Percentiles rank a stretch among this genome's conserved stretches.
phyloP scores from a whole-genome alignment of 2,329 filamentous ascomycete species.

The Phyllosticta citrichinensis region DNA sequence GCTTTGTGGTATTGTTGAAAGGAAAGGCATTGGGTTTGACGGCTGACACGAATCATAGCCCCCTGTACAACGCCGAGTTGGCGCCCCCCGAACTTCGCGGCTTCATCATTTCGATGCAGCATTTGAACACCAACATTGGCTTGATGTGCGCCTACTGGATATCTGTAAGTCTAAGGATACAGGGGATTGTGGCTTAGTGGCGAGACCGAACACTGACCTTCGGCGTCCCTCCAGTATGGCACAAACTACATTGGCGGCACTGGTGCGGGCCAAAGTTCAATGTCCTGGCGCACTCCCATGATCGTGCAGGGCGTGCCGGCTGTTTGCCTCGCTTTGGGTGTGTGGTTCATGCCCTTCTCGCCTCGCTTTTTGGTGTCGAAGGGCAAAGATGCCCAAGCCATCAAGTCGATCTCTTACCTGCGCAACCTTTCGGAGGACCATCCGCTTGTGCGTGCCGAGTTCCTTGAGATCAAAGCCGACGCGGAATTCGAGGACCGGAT shows the following conservation, averaged over 20 bases:
- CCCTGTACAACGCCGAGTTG: conserved; percentile 37
- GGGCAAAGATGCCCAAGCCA: conserved; percentile 21
- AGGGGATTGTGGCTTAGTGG: not conserved
- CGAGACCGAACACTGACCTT: not conserved
- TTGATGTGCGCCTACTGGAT: conserved; percentile 26
- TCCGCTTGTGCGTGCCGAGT: conserved; percentile 13
- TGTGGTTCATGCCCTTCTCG: conserved; percentile 24
- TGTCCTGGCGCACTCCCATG: conserved; percentile 39
- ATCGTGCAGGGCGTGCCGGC: conserved; percentile 34
- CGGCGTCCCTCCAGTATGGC: conserved; percentile 21
- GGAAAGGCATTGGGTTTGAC: conserved; percentile 6
- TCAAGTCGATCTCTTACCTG: conserved; percentile 19
- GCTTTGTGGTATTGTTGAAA: not conserved
- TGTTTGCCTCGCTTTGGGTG: conserved; percentile 20
- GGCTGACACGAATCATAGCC: conserved; percentile 11
- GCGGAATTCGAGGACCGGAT: conserved; percentile 11
- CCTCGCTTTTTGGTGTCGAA: conserved; percentile 23
- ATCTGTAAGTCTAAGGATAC: not conserved
- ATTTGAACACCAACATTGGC: conserved; percentile 21
- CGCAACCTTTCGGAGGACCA: conserved; percentile 15
- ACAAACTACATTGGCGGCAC: conserved; percentile 29
- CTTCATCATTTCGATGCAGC: conserved; percentile 21
- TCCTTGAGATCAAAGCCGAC: conserved; percentile 13
- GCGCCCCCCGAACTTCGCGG: conserved; percentile 21
- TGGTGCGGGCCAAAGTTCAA: conserved; percentile 26